Base-by-base conservation (phyloP, 805 yeast species). In the Metschnikowia reukaufii region DNA sequence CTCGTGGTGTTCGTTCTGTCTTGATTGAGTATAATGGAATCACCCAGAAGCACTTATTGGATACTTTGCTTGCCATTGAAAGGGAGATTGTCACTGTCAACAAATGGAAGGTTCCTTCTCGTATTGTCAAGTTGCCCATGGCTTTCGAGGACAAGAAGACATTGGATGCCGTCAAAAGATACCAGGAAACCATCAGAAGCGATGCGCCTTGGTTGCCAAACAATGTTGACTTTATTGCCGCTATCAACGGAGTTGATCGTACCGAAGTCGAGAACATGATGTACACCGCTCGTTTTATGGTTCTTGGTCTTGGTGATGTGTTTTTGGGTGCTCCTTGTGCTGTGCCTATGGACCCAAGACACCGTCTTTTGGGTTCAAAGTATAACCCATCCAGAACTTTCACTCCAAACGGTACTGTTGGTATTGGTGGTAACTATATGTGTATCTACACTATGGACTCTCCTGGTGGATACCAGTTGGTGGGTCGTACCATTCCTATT, bases 241-340 rank as follows among this genome's bases (percentile, higher is more conserved):
- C 82, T 56, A 90, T 91, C 51, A 92, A 94, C 65, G 94, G 85
- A 18, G 76, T 94, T 36, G 79, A 78, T 47, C 82, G 96, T 57
- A 72, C 79, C 9, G 86, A 81, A 44, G 92, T 94, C 44, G 76
- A 83, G 51, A 88, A 88, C 57, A 83, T 92, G 85, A 68, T 94
- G 62, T 92, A 90, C 71, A 73, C 86, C 36, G 98, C 98, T 4
- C 78, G 91, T 62, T 94, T 86, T 76, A 74, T 94, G 71, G 98
- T 94, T 6, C 74, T 92, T 52, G 99, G 98, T 45, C 80, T 92
- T 44, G 99, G 98, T 63, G 99, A 94, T 68, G 98, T 94, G 21
- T 92, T 91, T 71, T 76, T 94, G 58, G 98, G 98, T 40, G 97
- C 99, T 3, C 99, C 99, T 23, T 91, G 97, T 75, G 98, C 98